These are phyloP conservation scores for Monosporascus sp. DNA, from an alignment of 2,329 filamentous ascomycete genomes.

Conservation along the genomic window DNA sequence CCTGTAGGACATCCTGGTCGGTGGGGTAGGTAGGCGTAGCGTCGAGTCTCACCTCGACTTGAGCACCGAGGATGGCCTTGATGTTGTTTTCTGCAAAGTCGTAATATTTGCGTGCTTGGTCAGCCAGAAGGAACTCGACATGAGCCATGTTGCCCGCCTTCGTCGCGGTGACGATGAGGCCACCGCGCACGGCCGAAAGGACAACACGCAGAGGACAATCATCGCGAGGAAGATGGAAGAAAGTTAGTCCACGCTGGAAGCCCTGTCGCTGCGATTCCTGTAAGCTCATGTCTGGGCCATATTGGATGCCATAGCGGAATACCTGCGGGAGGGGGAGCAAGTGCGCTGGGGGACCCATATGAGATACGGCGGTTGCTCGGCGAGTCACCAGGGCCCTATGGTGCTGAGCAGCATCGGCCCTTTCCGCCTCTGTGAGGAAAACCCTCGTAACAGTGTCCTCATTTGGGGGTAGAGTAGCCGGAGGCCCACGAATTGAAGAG, in stretches of 20 bases:
- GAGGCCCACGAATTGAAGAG: too few relatives aligned
- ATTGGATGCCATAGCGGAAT: not conserved
- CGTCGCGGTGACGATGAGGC: not conserved
- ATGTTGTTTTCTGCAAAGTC: too few relatives aligned
- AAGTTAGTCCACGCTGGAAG: not conserved
- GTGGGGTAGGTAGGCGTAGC: slow-evolving; percentile 6
- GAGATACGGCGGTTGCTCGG: not conserved
- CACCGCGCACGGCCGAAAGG: not conserved
- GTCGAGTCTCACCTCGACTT: not conserved
- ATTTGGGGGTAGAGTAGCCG: not conserved
- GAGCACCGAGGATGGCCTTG: not conserved
- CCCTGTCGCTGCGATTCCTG: not conserved
- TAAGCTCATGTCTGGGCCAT: not conserved
- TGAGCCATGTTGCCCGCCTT: not conserved
- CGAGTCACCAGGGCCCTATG: not conserved
- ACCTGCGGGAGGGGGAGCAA: not conserved
- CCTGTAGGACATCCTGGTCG: not conserved
- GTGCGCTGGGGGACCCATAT: not conserved
- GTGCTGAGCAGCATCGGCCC: not conserved
- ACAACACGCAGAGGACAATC: not conserved
- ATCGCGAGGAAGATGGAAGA: not conserved
- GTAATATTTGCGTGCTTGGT: too few relatives aligned
- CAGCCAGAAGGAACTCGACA: too few relatives aligned
- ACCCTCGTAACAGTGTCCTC: not conserved
- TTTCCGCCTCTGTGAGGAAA: not conserved